A percentile compares a stretch with the other conserved stretches of the same genome.
Conservation (phyloP, 2,329 filamentous ascomycete species). For the Neocatenulostroma microsporum region DNA sequence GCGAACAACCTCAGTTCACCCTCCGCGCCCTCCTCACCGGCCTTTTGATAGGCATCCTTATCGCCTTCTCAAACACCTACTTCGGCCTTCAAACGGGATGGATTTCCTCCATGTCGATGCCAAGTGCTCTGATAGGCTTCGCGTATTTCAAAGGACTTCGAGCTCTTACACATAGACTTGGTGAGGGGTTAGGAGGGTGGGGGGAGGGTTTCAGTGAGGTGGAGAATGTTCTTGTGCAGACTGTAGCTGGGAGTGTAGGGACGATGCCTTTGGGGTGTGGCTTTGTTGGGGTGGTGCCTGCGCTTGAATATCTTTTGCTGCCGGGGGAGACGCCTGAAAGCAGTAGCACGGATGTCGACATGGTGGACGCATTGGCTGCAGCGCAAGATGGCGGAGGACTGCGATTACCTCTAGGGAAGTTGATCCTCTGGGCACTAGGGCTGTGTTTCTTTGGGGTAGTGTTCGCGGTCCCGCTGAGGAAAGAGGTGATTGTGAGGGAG, state of each 20-base stretch:
- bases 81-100: constrained; percentile 91
- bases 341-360: constrained; percentile 15
- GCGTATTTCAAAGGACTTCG: constrained; percentile 80
- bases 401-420: constrained; percentile 53
- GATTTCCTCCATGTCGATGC: constrained; percentile 92
- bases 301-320: constrained; percentile 76
- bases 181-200: constrained; percentile 17
- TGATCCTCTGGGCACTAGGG: constrained; percentile 84
- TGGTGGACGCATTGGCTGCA: constrained; percentile 12
- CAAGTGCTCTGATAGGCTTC: constrained; percentile 86
- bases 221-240: constrained; percentile 95
- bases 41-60: constrained; percentile 75
- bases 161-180: constrained; percentile 56
- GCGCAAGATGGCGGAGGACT: constrained; percentile 21
- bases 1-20: constrained; percentile 59
- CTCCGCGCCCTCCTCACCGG: constrained; percentile 71
- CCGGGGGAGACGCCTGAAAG: constrained; percentile 52
- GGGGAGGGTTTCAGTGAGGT: constrained; percentile 73
- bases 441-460: constrained; percentile 95
- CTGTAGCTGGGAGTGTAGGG: constrained; percentile 87
- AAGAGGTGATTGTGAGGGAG: constrained; percentile 87
- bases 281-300: constrained; percentile 90
- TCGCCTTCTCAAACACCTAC: constrained; percentile 97
- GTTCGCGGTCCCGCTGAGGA: constrained; percentile 84
- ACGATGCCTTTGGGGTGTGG: constrained; percentile 95